These are phyloP conservation scores for Sclerotinia nivalis DNA, from an alignment of 2,329 filamentous ascomycete genomes.

Conservation along the genomic window DNA sequence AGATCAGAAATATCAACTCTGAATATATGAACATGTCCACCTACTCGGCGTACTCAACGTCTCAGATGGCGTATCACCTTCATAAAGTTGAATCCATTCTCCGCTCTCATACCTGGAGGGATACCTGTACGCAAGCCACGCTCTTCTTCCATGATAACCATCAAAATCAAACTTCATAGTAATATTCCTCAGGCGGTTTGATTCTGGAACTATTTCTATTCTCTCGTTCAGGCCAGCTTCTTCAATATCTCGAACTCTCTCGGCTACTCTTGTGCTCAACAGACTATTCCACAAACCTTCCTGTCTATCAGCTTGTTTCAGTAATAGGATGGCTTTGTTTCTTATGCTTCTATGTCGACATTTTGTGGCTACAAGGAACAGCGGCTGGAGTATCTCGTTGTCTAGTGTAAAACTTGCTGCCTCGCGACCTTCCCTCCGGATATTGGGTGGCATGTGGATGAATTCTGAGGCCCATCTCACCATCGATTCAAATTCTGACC, in stretches of 20 bases:
- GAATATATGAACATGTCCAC: neutral
- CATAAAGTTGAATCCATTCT: conserved; percentile 16
- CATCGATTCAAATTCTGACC: conserved; percentile 15
- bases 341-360: conserved; percentile 57
- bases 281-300: conserved; percentile 64
- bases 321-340: conserved; percentile 60
- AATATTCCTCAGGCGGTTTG: conserved; percentile 5
- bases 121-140: conserved; percentile 11
- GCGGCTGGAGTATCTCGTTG: conserved; percentile 60
- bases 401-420: conserved; percentile 55
- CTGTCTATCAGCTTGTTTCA: conserved; percentile 57
- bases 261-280: conserved; percentile 24
- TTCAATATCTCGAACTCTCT: conserved; percentile 25
- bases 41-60: neutral
- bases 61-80: neutral
- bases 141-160: neutral
- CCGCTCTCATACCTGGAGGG: neutral
- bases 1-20: neutral
- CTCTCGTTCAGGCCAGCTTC: conserved; percentile 20
- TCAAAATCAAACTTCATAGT: conserved; percentile 19
- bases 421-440: neutral
- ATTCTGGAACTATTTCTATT: conserved; percentile 1
- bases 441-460: neutral
- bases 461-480: conserved; percentile 18
- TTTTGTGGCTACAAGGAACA: conserved; percentile 64